Evolutionary conservation across 176 grass and related monocot species (phyloP).

Genomic region (Oryza australiensis): DNA sequence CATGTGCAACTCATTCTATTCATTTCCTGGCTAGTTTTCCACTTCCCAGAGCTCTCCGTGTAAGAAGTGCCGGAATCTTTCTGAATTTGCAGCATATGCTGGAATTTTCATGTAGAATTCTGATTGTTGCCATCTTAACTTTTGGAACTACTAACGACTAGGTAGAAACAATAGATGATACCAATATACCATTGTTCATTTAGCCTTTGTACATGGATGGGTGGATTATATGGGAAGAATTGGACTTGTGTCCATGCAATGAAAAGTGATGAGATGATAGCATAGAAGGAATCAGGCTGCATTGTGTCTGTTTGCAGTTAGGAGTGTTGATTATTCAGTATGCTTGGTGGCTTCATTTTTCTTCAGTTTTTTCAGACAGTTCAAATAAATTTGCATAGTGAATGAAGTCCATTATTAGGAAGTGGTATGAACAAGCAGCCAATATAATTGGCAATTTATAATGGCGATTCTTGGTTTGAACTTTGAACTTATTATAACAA

Average conservation of each 20-base stretch:
- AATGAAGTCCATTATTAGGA: slow-evolving; percentile 3
- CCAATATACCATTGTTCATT: not conserved
- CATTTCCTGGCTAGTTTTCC: not conserved
- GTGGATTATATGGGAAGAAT: not conserved
- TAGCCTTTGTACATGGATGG: not conserved
- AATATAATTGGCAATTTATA: not conserved
- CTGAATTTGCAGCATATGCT: no score
- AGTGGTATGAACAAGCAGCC: not conserved
- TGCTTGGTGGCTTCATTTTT: slow-evolving; percentile 22
- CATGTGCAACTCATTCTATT: not conserved
- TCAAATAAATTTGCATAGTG: slow-evolving; percentile 4
- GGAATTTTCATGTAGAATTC: not conserved
- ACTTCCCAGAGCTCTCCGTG: not conserved
- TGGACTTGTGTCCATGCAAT: not conserved
- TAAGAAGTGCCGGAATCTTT: not conserved
- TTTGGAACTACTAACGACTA: not conserved
- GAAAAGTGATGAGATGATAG: not conserved
- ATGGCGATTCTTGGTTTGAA: slow-evolving; percentile 15
- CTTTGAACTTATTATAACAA: slow-evolving; percentile 9
- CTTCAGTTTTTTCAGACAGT: slow-evolving; percentile 10
- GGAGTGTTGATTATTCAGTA: not conserved
- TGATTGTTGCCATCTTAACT: not conserved
- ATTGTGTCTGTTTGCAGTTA: not conserved
- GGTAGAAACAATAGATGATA: not conserved
- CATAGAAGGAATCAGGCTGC: not conserved